Base-by-base conservation (phyloP, 495 filamentous ascomycete species). In the Annulohypoxylon moriforme region DNA sequence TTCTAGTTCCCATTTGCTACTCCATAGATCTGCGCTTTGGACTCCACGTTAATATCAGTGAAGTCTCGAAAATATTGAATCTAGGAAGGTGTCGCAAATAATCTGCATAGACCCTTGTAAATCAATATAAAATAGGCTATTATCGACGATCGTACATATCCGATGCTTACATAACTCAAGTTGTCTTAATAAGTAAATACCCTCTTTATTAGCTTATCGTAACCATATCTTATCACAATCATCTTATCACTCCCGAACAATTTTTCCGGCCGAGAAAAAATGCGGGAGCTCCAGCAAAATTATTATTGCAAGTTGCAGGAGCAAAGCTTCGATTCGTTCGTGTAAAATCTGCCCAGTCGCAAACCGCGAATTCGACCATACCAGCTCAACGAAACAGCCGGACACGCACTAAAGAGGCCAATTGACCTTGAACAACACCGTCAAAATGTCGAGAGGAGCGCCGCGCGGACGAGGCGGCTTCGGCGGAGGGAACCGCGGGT, bases 391-490 rank as follows among this genome's bases (percentile, higher is more conserved):
- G 47, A 25, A 49, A 13, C 20, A 49, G 10, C 46, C 10, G 7
- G 13, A 6, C 11, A 25, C 46, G 11, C 46, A 49, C 46, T 20
- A n/a, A 25, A 34, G 33, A 59, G 25, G 44, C 40, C 61, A 66
- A 73, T 66, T 70, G 67, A 67, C 49, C 47, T 67, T 59, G 55
- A 14, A 27, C 1, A 34, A 20, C 40, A 68, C 31, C 58, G 20
- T 62, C 60, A 60, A 31, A n/a, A 77, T 77, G 76, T 77, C 73
- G 71, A 76, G 78, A 77, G 78, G 78, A 71, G 73, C 70, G 67
- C 70, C 74, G 71, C 78, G 78, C 44, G 78, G 78, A 76, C 76
- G 76, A 14, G 76, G 76, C 56, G 74, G 74, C 61, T 74, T 74
- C 64, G 70, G 73, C 31, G 76, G 78, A 68, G 74, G 76, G 64